A percentile compares a stretch with the other conserved stretches of the same genome.
phyloP scores from a whole-genome alignment of 2,329 filamentous ascomycete genomes.

The Diaporthe ilicicola region DNA sequence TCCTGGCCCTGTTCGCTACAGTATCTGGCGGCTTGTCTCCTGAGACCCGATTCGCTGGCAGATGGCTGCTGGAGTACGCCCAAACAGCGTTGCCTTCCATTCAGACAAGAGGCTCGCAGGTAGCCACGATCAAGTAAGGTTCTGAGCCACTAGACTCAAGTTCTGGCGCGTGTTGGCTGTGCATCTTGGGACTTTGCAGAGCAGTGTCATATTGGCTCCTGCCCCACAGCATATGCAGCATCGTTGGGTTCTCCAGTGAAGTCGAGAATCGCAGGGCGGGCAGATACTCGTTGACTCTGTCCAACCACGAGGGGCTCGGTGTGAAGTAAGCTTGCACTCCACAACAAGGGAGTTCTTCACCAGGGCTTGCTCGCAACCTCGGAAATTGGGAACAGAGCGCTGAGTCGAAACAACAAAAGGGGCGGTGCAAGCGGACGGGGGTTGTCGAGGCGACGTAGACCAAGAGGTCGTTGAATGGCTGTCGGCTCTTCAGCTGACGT shows the following conservation, averaged over 20 bases:
- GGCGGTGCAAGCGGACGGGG: background rate
- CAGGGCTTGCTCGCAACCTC: background rate
- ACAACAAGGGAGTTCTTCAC: background rate
- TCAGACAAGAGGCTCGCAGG: background rate
- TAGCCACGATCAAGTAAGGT: background rate
- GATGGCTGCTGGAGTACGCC: background rate
- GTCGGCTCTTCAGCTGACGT: background rate
- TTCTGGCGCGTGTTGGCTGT: background rate
- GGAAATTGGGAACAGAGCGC: background rate
- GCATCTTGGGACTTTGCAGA: background rate
- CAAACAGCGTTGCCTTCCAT: background rate
- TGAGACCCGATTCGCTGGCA: background rate
- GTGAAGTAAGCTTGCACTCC: background rate
- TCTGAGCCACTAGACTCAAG: background rate
- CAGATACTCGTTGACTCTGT: background rate
- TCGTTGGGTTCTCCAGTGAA: background rate
- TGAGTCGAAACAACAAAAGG: background rate
- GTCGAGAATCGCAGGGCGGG: background rate
- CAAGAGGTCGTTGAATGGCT: background rate
- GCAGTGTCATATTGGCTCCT: background rate
- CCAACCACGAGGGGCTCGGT: background rate
- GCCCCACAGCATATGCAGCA: background rate
- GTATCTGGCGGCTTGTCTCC: constrained; percentile 10
- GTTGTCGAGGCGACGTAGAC: background rate
- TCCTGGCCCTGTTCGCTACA: background rate